Percentiles rank a stretch among this genome's conserved stretches.
Evolutionary conservation across 1,284 basidiomycete genomes (phyloP).

Genomic region (Leccinum pachyderme): DNA sequence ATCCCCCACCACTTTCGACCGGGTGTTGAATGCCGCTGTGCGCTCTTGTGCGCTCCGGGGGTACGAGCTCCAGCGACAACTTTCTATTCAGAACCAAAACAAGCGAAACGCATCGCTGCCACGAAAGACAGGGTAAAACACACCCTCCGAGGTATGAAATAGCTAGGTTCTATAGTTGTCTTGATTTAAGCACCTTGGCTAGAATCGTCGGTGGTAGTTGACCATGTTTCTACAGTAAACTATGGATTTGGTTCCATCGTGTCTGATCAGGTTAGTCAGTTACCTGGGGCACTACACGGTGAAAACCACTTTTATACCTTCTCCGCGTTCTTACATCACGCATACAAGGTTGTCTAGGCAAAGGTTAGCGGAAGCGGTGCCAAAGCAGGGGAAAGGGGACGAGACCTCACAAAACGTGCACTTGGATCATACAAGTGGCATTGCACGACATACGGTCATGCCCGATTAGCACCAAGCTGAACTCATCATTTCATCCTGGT

Average conservation of each 20-base stretch:
- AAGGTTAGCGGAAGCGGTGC: background rate
- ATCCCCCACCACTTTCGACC: slow-evolving; percentile 51
- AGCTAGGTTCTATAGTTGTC: slow-evolving; percentile 80
- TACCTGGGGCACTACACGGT: slow-evolving; percentile 69
- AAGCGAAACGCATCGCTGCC: background rate
- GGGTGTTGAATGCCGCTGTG: slow-evolving; percentile 91
- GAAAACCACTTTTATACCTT: slow-evolving; percentile 53
- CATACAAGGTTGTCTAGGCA: background rate
- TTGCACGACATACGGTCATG: too few species aligned
- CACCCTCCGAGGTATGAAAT: slow-evolving; percentile 86
- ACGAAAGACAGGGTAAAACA: slow-evolving; percentile 14
- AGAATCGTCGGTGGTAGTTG: slow-evolving; percentile 47
- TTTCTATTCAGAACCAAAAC: slow-evolving; percentile 54
- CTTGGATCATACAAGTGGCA: too few species aligned
- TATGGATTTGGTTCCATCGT: background rate
- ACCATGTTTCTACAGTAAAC: slow-evolving; percentile 64
- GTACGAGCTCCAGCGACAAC: slow-evolving; percentile 83
- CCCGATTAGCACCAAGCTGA: too few species aligned
- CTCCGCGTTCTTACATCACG: background rate
- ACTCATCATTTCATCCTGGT: background rate
- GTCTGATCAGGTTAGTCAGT: slow-evolving; percentile 19
- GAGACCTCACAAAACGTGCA: too few species aligned
- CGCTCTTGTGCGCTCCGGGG: slow-evolving; percentile 84
- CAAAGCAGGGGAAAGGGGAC: background rate
- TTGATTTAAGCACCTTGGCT: slow-evolving; percentile 75